phyloP scores from a whole-genome alignment of 805 yeast species.

The Metschnikowia continentalis region DNA sequence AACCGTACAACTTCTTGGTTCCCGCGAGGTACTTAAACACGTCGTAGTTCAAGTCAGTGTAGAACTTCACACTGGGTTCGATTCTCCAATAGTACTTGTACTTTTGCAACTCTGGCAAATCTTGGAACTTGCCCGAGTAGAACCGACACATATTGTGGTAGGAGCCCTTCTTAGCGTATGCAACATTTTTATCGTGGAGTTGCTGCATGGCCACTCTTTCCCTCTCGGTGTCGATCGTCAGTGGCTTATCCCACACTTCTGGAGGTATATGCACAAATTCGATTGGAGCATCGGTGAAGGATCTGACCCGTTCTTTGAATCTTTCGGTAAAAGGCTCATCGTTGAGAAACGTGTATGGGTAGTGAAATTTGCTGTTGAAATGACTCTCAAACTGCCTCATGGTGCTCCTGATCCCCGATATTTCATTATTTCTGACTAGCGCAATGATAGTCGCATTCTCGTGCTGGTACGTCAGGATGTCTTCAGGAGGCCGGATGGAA shows the following conservation, averaged over 20 bases:
- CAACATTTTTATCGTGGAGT: conserved; percentile 43
- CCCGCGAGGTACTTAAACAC: conserved; percentile 69
- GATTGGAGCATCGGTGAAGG: conserved; percentile 28
- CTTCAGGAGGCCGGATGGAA: conserved; percentile 24
- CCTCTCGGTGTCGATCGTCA: conserved; percentile 43
- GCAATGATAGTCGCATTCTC: conserved; percentile 76
- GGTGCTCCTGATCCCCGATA: conserved; percentile 44
- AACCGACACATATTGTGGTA: conserved; percentile 87
- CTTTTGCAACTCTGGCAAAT: conserved; percentile 57
- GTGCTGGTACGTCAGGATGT: conserved; percentile 25
- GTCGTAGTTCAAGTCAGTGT: conserved; percentile 68
- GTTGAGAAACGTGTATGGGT: conserved; percentile 79
- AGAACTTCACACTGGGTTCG: conserved; percentile 70
- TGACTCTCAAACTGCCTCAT: conserved; percentile 57
- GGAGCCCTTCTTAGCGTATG: conserved; percentile 57
- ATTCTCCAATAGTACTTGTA: conserved; percentile 76
- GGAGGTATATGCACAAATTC: conserved; percentile 40
- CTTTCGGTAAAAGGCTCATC: conserved; percentile 59
- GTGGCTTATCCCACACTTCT: conserved; percentile 58
- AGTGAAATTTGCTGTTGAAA: conserved; percentile 67
- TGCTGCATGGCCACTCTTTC: conserved; percentile 39
- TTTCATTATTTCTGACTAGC: conserved; percentile 67
- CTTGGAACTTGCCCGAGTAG: conserved; percentile 60
- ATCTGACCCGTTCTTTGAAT: conserved; percentile 46
- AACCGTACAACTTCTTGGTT: conserved; percentile 70